Evolutionary conservation across 1,139 yeast species (phyloP), one percentile per base, ranked within the genome.

Genomic region (Hyphopichia fennica): DNA sequence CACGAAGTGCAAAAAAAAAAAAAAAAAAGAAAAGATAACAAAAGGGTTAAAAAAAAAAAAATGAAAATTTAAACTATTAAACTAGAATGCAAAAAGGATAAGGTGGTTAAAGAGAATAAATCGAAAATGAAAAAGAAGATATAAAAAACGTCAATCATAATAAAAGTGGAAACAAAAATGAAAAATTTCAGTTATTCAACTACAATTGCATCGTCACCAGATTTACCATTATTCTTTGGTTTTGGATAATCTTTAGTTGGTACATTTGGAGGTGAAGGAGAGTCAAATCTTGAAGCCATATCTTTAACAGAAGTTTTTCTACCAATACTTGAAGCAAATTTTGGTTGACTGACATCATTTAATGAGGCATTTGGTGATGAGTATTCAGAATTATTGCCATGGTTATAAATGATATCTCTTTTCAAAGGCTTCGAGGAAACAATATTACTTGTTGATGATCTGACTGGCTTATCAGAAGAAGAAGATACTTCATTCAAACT

Each of bases 221-320:
- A 20, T 16, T 37, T 37, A 17, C 34, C 33, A 29, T 23, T 6
- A 13, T 20, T 19, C 20, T 31, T 31, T 14, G 33, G n/a, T 16
- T 36, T 27, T 34, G 9, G 18, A 14, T 19, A 4, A 11, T 37
- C 37, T 20, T 38, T 38, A 14, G 19, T 13, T 5, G 41, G 37
- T 14, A 38, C 33, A 8, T 27, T 14, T 10, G 39, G 39, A 7
- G 54, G 51, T 3, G 50, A 34, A 3, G 60, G 53, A 4, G 60
- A 55, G 39, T 67, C 71, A 45, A 63, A 64, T 42, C 58, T 56
- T 16, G 57, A 56, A 1, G 71, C 70, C 40, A 66, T 48, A 43
- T 65, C 71, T 44, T 67, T 67, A 6, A 65, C 70, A 2, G 72
- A 66, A 6, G 71, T 56, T 43, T 60, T 65, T 42, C 71, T 56